Conservation (phyloP, 106 monocot genomes). For the Phalaenopsis equestris region DNA sequence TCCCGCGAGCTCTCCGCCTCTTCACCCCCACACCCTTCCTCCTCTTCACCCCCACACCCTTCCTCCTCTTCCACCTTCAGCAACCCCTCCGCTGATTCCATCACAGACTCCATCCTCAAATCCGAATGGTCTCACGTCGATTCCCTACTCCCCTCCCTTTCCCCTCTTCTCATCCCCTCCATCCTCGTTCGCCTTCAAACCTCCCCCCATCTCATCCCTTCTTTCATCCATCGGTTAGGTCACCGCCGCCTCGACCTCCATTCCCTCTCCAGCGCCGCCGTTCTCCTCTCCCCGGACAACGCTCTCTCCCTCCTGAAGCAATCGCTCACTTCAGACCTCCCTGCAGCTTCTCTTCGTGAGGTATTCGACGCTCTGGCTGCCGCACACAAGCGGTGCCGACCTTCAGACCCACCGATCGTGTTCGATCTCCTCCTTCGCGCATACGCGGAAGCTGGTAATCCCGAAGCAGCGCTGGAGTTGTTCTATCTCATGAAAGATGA, state of each 20-base stretch:
- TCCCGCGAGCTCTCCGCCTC: not conserved
- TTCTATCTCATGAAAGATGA: constrained; percentile 6
- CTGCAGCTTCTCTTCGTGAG: not conserved
- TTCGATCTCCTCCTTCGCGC: constrained; percentile 3
- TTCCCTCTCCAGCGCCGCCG: not conserved
- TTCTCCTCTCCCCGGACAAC: not conserved
- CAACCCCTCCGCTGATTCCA: constrained; percentile 6
- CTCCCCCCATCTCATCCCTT: not conserved
- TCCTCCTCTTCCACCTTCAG: not conserved
- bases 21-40: not conserved
- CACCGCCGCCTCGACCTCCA: constrained; percentile 10
- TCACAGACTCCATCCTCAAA: constrained; percentile 6
- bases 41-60: not conserved
- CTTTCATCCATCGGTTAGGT: not conserved
- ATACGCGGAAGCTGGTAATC: not conserved
- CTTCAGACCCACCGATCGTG: not conserved
- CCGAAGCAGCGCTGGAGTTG: not conserved
- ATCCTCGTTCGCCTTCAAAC: not conserved
- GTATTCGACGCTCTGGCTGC: constrained; percentile 5
- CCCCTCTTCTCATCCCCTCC: constrained; percentile 9
- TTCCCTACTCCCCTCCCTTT: constrained; percentile 1
- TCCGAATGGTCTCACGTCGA: constrained; percentile 9
- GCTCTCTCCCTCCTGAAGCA: not conserved
- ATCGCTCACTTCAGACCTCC: not conserved
- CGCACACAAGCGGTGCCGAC: not conserved